These are phyloP conservation scores for Colletotrichum sp. DNA, from an alignment of 2,329 filamentous ascomycete species.

Conservation along the genomic window DNA sequence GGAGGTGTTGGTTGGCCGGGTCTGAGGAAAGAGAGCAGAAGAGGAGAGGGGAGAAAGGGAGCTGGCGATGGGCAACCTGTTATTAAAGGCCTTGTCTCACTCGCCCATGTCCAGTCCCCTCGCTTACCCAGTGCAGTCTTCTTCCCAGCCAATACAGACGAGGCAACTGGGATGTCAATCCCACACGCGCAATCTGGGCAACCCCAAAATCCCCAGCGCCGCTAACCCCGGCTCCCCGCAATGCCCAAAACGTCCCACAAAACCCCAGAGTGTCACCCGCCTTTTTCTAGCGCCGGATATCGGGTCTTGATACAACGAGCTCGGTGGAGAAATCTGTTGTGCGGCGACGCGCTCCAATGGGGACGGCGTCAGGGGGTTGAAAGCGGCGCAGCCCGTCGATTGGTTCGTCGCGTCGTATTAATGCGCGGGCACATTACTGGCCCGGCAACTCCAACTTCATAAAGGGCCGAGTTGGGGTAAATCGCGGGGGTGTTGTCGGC, in stretches of 20 bases:
- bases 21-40: neutral
- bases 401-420: neutral
- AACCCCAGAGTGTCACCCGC: constrained; percentile 13
- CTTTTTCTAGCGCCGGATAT: neutral
- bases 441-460: neutral
- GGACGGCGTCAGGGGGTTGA: neutral
- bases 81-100: constrained; percentile 5
- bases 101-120: neutral
- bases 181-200: neutral
- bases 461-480: neutral
- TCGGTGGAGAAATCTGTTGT: neutral
- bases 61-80: neutral
- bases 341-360: constrained; percentile 14
- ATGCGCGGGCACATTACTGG: neutral
- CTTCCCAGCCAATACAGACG: constrained; percentile 1
- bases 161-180: neutral
- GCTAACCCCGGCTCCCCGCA: constrained; percentile 13
- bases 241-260: neutral
- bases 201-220: neutral
- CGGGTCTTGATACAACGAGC: constrained; percentile 11
- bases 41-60: neutral
- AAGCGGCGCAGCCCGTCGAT: neutral
- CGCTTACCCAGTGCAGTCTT: neutral
- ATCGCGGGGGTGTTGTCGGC: neutral
- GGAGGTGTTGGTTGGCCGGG: neutral